Conservation (phyloP, 306 rosid species). For the Pyrus pyrifolia region DNA sequence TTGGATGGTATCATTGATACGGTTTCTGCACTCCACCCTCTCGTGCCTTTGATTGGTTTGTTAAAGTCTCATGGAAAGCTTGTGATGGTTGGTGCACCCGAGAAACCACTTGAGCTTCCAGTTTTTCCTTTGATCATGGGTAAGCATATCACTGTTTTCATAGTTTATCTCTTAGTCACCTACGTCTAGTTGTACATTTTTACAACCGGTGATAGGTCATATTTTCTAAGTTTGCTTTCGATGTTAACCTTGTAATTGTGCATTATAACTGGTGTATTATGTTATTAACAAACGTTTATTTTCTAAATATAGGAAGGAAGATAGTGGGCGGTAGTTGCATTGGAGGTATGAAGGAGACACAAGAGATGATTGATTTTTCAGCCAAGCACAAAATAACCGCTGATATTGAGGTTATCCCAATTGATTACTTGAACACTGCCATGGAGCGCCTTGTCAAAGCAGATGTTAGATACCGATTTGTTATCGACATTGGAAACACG, state of each 20-base stretch:
- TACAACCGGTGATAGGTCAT: too few species aligned
- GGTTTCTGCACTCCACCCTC: conserved; percentile 36
- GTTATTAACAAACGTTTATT: not conserved
- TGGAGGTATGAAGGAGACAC: conserved; percentile 25
- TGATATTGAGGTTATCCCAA: conserved; percentile 36
- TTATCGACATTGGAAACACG: conserved; percentile 32
- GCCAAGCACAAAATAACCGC: conserved; percentile 43
- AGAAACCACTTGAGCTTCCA: conserved; percentile 30
- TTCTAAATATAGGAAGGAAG: conserved; percentile 29
- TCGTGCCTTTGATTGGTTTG: conserved; percentile 32
- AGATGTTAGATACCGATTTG: conserved; percentile 51
- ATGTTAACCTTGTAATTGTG: not conserved
- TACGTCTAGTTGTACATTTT: too few species aligned
- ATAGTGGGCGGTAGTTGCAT: conserved; percentile 25
- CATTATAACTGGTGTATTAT: not conserved
- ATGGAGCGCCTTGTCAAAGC: conserved; percentile 39
- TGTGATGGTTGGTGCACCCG: conserved; percentile 36
- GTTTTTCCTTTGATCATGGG: conserved; percentile 17
- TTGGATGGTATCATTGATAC: conserved; percentile 56
- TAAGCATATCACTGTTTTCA: not conserved
- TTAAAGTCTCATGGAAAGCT: conserved; percentile 44
- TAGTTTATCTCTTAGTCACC: too few species aligned
- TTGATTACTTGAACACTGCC: conserved; percentile 46
- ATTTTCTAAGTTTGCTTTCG: too few species aligned
- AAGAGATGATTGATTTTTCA: conserved; percentile 54